Evolutionary conservation across 768 basidiomycete genomes (phyloP), one percentile per base, ranked within the genome.

Genomic region (Hemileccinum rubropunctum): DNA sequence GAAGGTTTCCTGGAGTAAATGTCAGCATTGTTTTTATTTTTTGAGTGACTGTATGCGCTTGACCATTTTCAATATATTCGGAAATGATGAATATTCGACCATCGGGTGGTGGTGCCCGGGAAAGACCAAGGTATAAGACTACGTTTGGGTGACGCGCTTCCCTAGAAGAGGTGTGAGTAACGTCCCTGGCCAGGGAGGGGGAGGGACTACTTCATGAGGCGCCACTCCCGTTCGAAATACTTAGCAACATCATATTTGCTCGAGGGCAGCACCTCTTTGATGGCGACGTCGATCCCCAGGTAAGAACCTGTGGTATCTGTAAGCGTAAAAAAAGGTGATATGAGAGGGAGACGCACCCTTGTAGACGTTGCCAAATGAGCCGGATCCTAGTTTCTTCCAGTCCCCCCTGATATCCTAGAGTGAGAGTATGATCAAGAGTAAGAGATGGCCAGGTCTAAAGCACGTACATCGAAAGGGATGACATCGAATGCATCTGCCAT

Each of bases 191-290:
- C 5, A 20, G 32, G 15, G 36, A 55, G 32, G 52, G 28, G 54
- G 33, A 17, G 18, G 32, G 59, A 70, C 53, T 62, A 81, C 77
- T 93, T 92, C 93, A 98, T 97, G 27, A 98, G 81, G 27, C 91
- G 80, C 91, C 94, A 97, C 77, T 99, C 95, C n/a, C 95, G 81
- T 63, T 95, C 91, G 67, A 98, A 95, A 73, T 99, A 98, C 71
- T 99, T 99, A 59, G 86, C 80, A 32, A 97, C 93, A 60, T 97
- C 92, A 70, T 98, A 98, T 50, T 89, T 91, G 6, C 72, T 87
- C 18, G 89, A 93, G 1, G 92, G 92, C 8, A 97, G 76, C 3
- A 98, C 93, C 71, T 98, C 95, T 69, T 97, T 97, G 69, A 98
- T 91, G 30, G 94, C 94, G 32, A 97, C 89, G 56, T 97, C 91